Base-by-base conservation (phyloP, 2,329 filamentous ascomycete species). In the Lecanicillium sp. region DNA sequence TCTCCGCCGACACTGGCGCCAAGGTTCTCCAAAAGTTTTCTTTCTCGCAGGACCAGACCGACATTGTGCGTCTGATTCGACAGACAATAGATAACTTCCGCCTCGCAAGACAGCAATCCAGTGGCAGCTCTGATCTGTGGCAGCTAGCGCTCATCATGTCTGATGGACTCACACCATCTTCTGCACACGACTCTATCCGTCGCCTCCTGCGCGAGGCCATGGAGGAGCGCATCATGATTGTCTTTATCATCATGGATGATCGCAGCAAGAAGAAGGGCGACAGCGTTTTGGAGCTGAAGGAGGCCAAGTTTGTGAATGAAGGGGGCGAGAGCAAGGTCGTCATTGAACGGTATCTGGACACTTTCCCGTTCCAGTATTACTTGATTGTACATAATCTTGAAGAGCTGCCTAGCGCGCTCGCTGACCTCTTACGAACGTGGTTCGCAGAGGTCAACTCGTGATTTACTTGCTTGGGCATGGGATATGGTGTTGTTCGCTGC, bases 281-380 rank as follows among this genome's bases (percentile, higher is more conserved):
- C 44, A 84, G 80, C 51, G 94, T 98, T 44, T 63, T 96, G 52
- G 88, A 95, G 57, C 71, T 96, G 51, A 87, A 88, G 58, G 83
- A 88, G 60, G 90, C 88, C 28, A 79, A 79, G 55, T 95, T 96
- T 55, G 75, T 83, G 46, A 75, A 73, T 43, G 80, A 85, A 53
- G 69, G 62, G 49, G 62, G 75, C 59, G 64, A 79, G 64, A 64
- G 80, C 44, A 74, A 79, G 52, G 76, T 95, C 40, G 81, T 83
- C 51, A 88, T 94, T 59, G 83, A 87, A 67, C 79, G 85, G 53
- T 98, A 98, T 58, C 74, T 98, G 50, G 94, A 98, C 59, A 83
- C 80, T 7, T 98, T 98, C 61, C 92, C 94, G 0, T 99, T 99
- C 65, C 80, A 84, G 58, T 98, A 95, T 66, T 99, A 96, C 58